Evolutionary conservation across 805 yeast genomes (phyloP), one percentile per base, ranked within the genome.

Genomic region (Ogataea methylovora): DNA sequence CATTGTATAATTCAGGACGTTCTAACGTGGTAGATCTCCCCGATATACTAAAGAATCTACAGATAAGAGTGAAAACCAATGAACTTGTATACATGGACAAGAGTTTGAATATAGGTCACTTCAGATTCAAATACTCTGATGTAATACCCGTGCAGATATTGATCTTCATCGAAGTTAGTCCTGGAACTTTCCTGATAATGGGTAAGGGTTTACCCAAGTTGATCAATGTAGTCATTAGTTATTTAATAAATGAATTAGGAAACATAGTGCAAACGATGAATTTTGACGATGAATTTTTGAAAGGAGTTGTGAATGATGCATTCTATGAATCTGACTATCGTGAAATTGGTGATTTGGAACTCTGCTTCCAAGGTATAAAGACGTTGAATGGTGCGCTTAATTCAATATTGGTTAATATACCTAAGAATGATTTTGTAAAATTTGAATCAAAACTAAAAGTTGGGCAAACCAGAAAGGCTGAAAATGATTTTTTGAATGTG

Each of bases 71-170:
- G n/a, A 52, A 51, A 30, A 51, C 49, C 15, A 39, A 40, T 27
- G 44, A 45, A 10, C 17, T 47, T 8, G 38, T 38, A 10, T 38
- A 25, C 14, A 25, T 30, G 2, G 33, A 24, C 1, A 30, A 30
- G n/a, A 25, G 30, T 5, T 21, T 46, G 16, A 36, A 34, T 17
- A 40, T 50, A 11, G 60, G 61, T 1, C 53, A 52, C 36, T 47
- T 56, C 26, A 41, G 60, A 34, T 56, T 47, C 42, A 49, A 49
- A 31, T 34, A 53, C 23, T 44, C 51, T 14, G 45, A 43, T 13
- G 34, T 51, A 1, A 34, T 56, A 4, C 53, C 54, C 2, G 52
- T 47, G 9, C 61, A 56, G 24, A 26, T 54, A 5, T 12, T 52
- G 4, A 44, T 56, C 2, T 36, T 56, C 17, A 43, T 56, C 7